Conservation (phyloP, 768 basidiomycete species). For the Megacollybia marginata region DNA sequence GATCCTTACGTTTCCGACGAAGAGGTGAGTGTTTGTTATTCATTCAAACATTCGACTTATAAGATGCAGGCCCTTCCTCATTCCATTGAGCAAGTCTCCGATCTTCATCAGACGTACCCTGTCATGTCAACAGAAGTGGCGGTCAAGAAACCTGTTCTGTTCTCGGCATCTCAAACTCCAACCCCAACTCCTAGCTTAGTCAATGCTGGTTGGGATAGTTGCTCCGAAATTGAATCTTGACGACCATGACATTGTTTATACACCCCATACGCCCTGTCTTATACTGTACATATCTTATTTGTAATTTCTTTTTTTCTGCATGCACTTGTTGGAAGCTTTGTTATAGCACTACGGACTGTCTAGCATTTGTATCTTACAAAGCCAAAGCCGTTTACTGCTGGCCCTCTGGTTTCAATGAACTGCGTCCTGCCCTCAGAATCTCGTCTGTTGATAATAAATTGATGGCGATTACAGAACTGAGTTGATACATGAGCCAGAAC, state of each 20-base stretch:
- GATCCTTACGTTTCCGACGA: too few relatives aligned
- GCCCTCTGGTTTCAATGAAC: conserved; percentile 79
- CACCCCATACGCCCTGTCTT: conserved; percentile 15
- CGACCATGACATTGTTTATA: too few relatives aligned
- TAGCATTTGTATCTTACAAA: neutral
- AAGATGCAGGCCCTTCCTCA: too few relatives aligned
- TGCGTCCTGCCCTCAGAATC: conserved; percentile 84
- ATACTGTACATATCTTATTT: conserved; percentile 3
- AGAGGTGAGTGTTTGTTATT: too few relatives aligned
- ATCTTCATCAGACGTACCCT: neutral
- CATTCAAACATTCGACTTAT: too few relatives aligned
- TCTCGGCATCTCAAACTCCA: conserved; percentile 20
- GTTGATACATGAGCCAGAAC: conserved; percentile 3
- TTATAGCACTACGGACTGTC: too few relatives aligned
- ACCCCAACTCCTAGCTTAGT: conserved; percentile 42
- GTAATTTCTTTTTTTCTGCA: neutral
- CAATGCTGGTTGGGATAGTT: conserved; percentile 52
- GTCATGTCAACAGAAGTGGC: neutral
- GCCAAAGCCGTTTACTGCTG: conserved; percentile 27
- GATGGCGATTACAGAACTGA: conserved; percentile 89
- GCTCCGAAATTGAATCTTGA: conserved; percentile 24
- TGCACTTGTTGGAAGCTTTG: too few relatives aligned
- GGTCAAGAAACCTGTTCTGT: conserved; percentile 18
- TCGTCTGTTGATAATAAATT: conserved; percentile 95
- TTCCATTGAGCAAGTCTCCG: too few relatives aligned